Base-by-base conservation (phyloP, 768 basidiomycete species). In the Macrolepiota fuliginosa region DNA sequence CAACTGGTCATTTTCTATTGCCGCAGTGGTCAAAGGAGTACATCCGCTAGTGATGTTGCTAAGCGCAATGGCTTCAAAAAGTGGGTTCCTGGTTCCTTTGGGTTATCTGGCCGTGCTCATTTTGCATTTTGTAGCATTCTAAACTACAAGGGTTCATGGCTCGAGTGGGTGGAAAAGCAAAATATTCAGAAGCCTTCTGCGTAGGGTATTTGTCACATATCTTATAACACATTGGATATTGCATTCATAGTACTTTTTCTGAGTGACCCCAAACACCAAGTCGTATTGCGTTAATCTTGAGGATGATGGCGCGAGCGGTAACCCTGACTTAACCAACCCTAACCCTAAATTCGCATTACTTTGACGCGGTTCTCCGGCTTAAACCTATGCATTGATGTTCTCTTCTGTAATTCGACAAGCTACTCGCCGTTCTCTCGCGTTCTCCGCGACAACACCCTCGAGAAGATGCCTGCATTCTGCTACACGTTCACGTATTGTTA, bases 1-100 rank as follows among this genome's bases (percentile, higher is more conserved):
- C 91, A 96, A 68, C 89, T 92, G 68, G 75, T 97, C 36, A 85
- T 90, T 32, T 94, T 96, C 72, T 96, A 94, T 75, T 98, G 96
- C 73, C 82, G 94, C 52, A 93, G 92, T 58, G 96, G 96, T 11
- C 86, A 85, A 72, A 82, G 96, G 52, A 92, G 92, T 63, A 79
- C 88, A 2, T 85, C 88, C 11, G 96, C 96, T 2, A 81, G 88
- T 58, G 92, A 96, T 69, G 81, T 91, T 46, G 92, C 93, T 0
- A 87, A 85, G 68, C 77, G 90, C 63, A 90, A 88, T 68, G 94
- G 95, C 4, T 97, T 83, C 67, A 85, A 78, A 56, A 92, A 92
- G 92, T 93, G 68, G 50, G 88, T 74, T 2, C 50, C 47, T 27
- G 36, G 37, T 39, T 42, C 39, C 56, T 15, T 17, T 17, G 12